Evolutionary conservation across 306 rosid genomes (phyloP), one percentile per base, ranked within the genome.

Genomic region (Cucurbita pepo): DNA sequence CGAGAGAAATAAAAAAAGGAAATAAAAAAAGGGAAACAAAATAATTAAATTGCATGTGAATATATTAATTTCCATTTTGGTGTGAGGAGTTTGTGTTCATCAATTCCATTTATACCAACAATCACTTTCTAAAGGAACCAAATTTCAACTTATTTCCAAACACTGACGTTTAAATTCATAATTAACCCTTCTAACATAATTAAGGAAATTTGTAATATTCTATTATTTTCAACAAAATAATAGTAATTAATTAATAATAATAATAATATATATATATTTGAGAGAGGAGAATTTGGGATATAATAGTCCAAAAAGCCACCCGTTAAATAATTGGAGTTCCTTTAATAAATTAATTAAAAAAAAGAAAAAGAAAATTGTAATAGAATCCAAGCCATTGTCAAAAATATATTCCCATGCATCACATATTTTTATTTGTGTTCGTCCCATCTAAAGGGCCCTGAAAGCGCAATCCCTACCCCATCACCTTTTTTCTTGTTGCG

Each of bases 401-500:
- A 64, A 64, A 40, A 64, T 41, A 43, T 19, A 64, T 64, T 64
- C 37, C 16, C 71, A 41, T 64, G 71, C 71, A 64, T 64, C 71
- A 64, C 71, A 41, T 25, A 25, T 25, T 37, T 40, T 19, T 1
- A 16, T 62, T 62, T 41, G 10, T 9, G 14, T 40, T 63, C 51
- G 30, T 40, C 70, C 50, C 15, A 63, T 63, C 51, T 63, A 63
- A 40, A 13, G 70, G 71, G 71, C 71, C 71, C 51, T 52, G 47
- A 70, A 70, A 70, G 48, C 74, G 41, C 47, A 22, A 70, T 8
- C 54, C 65, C 50, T 73, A 54, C 65, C 67, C 60, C 63, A 61
- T 60, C 51, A 18, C 56, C 79, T 84, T 54, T 62, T 64, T 78
- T 81, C 77, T 82, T 80, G 83, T 83, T 74, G 83, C 58, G 88